These are phyloP conservation scores for Phytophthora citricola DNA, from an alignment of 352 stramenopile species.

Conservation along the genomic window DNA sequence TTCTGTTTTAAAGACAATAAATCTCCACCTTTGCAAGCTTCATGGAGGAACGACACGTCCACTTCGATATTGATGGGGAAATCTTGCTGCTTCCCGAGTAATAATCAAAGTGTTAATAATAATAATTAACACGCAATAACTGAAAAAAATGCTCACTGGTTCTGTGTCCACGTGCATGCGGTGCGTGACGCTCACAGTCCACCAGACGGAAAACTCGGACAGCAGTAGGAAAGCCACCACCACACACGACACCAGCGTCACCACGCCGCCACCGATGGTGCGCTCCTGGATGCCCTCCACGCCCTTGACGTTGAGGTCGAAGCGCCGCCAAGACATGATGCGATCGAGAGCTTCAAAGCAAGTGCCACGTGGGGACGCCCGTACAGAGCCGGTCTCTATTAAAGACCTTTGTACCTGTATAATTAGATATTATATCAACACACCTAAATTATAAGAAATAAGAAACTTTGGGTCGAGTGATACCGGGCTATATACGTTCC, in stretches of 20 bases:
- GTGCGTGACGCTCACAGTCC: slow-evolving; percentile 83
- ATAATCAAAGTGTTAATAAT: slow-evolving; percentile 8
- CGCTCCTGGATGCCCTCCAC: slow-evolving; percentile 91
- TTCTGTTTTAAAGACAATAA: not conserved
- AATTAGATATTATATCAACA: too few relatives aligned
- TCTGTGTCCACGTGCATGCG: slow-evolving; percentile 90
- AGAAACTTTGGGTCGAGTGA: too few relatives aligned
- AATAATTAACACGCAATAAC: slow-evolving; percentile 9
- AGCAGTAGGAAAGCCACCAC: slow-evolving; percentile 79
- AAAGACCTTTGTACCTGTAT: too few relatives aligned
- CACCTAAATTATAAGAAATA: too few relatives aligned
- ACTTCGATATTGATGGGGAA: slow-evolving; percentile 81
- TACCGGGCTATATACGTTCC: too few relatives aligned
- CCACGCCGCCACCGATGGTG: slow-evolving; percentile 81
- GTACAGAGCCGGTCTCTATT: too few relatives aligned
- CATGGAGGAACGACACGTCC: slow-evolving; percentile 85
- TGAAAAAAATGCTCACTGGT: slow-evolving; percentile 51
- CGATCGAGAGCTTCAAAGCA: slow-evolving; percentile 19
- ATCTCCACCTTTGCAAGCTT: slow-evolving; percentile 67
- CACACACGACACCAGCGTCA: slow-evolving; percentile 83
- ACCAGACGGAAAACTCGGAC: slow-evolving; percentile 88
- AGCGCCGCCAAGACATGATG: slow-evolving; percentile 73
- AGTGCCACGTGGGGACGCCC: slow-evolving; percentile 31
- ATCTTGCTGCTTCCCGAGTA: slow-evolving; percentile 72
- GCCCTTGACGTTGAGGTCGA: slow-evolving; percentile 90